Conservation (phyloP, 208 protist species). For the Wallacemonas collosoma region DNA sequence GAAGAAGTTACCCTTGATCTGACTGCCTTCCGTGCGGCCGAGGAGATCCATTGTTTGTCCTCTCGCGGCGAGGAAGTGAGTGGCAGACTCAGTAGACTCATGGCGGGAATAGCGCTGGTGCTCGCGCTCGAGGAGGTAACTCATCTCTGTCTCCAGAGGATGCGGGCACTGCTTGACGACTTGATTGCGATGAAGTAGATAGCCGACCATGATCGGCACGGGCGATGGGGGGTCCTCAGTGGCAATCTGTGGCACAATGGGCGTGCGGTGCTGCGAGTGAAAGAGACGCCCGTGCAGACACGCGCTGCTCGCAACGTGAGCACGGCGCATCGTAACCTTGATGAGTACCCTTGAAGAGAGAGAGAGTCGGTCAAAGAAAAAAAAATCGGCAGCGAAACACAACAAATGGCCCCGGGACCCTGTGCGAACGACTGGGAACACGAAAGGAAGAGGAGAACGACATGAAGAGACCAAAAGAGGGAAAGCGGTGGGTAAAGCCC, state of each 20-base stretch:
- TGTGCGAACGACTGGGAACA: background rate
- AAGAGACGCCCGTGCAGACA: slow-evolving; percentile 24
- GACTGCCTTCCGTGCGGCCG: slow-evolving; percentile 60
- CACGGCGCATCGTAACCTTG: slow-evolving; percentile 1
- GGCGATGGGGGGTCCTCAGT: slow-evolving; percentile 27
- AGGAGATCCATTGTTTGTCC: slow-evolving; percentile 72
- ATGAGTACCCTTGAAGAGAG: background rate
- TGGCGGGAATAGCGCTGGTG: slow-evolving; percentile 84
- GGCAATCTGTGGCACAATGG: slow-evolving; percentile 65
- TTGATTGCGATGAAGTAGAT: slow-evolving; percentile 70
- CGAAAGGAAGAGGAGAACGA: slow-evolving; percentile 2
- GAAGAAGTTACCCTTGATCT: slow-evolving; percentile 81
- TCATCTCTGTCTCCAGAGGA: slow-evolving; percentile 74
- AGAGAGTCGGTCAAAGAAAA: background rate
- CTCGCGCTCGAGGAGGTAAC: slow-evolving; percentile 76
- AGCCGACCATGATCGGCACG: slow-evolving; percentile 55
- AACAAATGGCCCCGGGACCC: background rate
- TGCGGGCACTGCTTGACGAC: slow-evolving; percentile 81
- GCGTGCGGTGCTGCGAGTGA: slow-evolving; percentile 81
- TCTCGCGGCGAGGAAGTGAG: slow-evolving; percentile 65
- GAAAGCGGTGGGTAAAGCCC: background rate
- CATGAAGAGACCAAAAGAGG: background rate
- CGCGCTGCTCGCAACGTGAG: background rate
- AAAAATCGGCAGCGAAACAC: slow-evolving; percentile 1
- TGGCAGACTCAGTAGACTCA: slow-evolving; percentile 64